A percentile compares a stretch with the other conserved stretches of the same genome.
phyloP scores from a whole-genome alignment of 1,284 basidiomycete species.

The Wallemia mellicola region DNA sequence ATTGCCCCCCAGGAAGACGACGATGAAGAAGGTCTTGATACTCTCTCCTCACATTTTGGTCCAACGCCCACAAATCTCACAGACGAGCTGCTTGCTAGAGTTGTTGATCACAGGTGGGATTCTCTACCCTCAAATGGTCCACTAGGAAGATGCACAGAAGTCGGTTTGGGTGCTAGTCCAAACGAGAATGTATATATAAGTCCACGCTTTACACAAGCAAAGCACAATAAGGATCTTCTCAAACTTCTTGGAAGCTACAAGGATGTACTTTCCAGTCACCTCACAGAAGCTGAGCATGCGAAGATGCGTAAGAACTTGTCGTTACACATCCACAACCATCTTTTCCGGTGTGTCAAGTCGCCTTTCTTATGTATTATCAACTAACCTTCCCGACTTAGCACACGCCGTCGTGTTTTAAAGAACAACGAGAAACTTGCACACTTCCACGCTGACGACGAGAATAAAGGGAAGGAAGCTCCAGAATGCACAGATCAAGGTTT shows the following conservation, averaged over 20 bases:
- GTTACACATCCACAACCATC: conserved; percentile 53
- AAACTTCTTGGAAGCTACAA: conserved; percentile 23
- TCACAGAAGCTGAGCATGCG: conserved; percentile 14
- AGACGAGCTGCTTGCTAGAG: conserved; percentile 8
- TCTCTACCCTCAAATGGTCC: conserved; percentile 21
- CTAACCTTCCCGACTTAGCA: conserved; percentile 26
- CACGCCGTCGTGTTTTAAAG: conserved; percentile 66
- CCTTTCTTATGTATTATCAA: conserved; percentile 3
- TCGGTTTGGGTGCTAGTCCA: conserved; percentile 11
- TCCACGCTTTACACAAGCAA: conserved; percentile 7
- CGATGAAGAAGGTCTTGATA: conserved; percentile 3
- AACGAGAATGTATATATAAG: conserved; percentile 12
- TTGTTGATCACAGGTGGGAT: conserved; percentile 11
- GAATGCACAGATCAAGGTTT: conserved; percentile 89
- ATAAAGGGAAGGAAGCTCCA: conserved; percentile 14
- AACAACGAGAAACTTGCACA: conserved; percentile 69
- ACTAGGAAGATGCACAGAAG: conserved; percentile 24
- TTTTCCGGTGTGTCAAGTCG: conserved; percentile 32
- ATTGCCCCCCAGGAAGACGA: background rate
- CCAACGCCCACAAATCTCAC: conserved; percentile 10
- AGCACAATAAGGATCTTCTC: conserved; percentile 28
- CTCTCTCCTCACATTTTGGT: conserved; percentile 4
- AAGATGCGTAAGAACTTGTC: conserved; percentile 32
- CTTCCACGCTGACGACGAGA: conserved; percentile 24
- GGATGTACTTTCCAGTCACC: conserved; percentile 26